Conservation (phyloP, 345 rosid genomes). For the Brassica napus region Da-Ae NC_063443.1:11826501-11827000, state of each 20-base stretch:
- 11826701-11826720: neutral
- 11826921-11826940: constrained; percentile 13
- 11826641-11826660: neutral
- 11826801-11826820: constrained; percentile 24
- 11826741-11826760: neutral
- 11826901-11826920: constrained; percentile 26
- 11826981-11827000: no score
- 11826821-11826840: constrained; percentile 31
- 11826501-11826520: neutral
- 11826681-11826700: constrained; percentile 18
- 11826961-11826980: neutral
- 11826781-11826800: constrained; percentile 33
- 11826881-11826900: constrained; percentile 24
- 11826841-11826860: neutral
- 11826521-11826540: neutral
- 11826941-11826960: constrained; percentile 25
- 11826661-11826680: neutral
- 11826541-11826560: neutral
- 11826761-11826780: constrained; percentile 14
- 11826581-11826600: neutral
- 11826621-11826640: neutral
- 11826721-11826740: neutral
- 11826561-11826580: neutral
- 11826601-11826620: neutral
- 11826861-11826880: constrained; percentile 30